A percentile compares a stretch with the other conserved stretches of the same genome.
phyloP scores from a whole-genome alignment of 1,284 basidiomycete genomes.

The Bondarzewia mesenterica region DNA sequence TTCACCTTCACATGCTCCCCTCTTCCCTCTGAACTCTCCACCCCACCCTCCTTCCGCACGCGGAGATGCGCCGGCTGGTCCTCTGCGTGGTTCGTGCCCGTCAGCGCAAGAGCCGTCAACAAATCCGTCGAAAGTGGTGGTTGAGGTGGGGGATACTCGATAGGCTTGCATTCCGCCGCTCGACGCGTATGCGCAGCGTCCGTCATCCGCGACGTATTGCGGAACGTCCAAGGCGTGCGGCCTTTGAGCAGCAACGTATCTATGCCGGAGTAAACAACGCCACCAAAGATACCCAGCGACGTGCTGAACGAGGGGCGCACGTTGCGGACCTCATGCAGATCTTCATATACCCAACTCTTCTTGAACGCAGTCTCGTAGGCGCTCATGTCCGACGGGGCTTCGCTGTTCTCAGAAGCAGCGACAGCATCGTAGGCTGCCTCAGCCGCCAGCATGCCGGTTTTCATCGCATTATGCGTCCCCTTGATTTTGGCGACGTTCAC shows the following conservation, averaged over 20 bases:
- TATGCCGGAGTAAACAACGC: conserved; percentile 84
- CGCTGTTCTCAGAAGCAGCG: conserved; percentile 17
- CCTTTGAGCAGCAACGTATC: conserved; percentile 86
- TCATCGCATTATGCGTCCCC: conserved; percentile 99
- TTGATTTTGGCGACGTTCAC: conserved; percentile 98
- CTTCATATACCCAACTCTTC: conserved; percentile 82
- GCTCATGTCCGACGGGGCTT: conserved; percentile 58
- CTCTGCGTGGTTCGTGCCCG: conserved; percentile 95
- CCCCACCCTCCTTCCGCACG: conserved; percentile 49
- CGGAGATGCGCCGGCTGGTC: conserved; percentile 91
- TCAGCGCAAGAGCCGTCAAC: conserved; percentile 84
- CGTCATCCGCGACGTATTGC: conserved; percentile 40
- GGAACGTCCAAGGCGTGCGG: conserved; percentile 89
- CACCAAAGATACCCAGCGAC: conserved; percentile 80
- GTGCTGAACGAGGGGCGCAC: conserved; percentile 89
- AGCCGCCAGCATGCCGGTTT: conserved; percentile 95
- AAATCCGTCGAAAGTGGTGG: conserved; percentile 93
- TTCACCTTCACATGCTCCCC: conserved; percentile 73
- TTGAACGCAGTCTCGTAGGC: conserved; percentile 71
- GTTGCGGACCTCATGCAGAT: conserved; percentile 91
- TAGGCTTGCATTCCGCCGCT: conserved; percentile 68
- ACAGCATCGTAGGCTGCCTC: conserved; percentile 78
- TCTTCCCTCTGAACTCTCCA: conserved; percentile 41
- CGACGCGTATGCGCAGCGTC: conserved; percentile 75
- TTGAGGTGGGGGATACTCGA: conserved; percentile 87